Conservation (phyloP, 768 basidiomycete genomes). For the Leccinum sublutescens region DNA sequence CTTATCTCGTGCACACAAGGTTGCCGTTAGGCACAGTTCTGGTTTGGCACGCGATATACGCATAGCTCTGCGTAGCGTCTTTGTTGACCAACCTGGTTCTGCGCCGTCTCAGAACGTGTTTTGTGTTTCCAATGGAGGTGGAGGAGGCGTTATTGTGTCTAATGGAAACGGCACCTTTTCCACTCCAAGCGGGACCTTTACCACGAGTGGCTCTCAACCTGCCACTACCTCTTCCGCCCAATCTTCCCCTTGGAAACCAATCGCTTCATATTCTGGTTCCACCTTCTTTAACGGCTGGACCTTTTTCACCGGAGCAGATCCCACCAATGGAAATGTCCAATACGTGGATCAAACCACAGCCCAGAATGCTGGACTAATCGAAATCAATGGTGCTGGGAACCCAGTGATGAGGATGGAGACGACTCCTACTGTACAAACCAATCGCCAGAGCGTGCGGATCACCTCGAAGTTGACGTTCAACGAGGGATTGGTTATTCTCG, state of each 20-base stretch:
- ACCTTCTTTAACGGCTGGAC: constrained; percentile 83
- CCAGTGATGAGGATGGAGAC: constrained; percentile 90
- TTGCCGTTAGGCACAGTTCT: constrained; percentile 57
- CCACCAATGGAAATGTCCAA: constrained; percentile 71
- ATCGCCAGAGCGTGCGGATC: constrained; percentile 77
- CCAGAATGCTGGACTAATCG: constrained; percentile 56
- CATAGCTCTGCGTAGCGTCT: constrained; percentile 55
- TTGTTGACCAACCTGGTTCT: constrained; percentile 41
- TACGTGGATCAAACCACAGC: constrained; percentile 64
- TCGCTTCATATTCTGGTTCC: constrained; percentile 58
- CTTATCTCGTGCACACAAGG: constrained; percentile 48
- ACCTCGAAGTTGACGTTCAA: constrained; percentile 59
- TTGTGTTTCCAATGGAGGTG: constrained; percentile 31
- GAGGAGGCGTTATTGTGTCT: constrained; percentile 21
- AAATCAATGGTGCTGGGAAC: constrained; percentile 68
- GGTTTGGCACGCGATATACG: constrained; percentile 69
- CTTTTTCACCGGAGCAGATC: constrained; percentile 69
- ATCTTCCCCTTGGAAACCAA: constrained; percentile 58
- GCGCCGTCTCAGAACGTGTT: constrained; percentile 32
- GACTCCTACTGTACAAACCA: constrained; percentile 64
- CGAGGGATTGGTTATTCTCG: constrained; percentile 73
- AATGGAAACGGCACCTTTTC: constrained; percentile 18
- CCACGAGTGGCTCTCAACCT: constrained; percentile 19
- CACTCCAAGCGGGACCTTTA: constrained; percentile 26
- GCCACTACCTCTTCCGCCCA: constrained; percentile 24